A percentile compares a stretch with the other conserved stretches of the same genome.
Conservation (phyloP, 2,329 filamentous ascomycete genomes). For the Keithomyces neogunnii region DNA sequence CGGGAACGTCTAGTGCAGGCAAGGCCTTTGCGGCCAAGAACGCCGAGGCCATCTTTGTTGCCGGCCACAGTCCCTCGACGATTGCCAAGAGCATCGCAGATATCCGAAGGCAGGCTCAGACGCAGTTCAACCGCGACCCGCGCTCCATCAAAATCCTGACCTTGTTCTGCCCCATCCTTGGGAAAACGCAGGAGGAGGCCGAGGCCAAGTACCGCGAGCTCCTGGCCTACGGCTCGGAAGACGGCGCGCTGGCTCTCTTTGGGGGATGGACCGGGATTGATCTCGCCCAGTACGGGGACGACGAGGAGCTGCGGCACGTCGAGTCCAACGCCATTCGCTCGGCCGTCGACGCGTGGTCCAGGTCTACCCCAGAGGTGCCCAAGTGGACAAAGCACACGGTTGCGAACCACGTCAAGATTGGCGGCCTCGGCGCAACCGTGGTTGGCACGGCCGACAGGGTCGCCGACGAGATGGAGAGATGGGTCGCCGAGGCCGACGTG, state of each 20-base stretch:
- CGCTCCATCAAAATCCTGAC: conserved; percentile 52
- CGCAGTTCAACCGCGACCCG: conserved; percentile 42
- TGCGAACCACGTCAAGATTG: conserved; percentile 24
- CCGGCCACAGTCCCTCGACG: conserved; percentile 45
- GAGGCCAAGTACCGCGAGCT: conserved; percentile 40
- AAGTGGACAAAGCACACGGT: conserved; percentile 27
- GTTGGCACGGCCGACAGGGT: conserved; percentile 22
- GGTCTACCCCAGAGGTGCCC: conserved; percentile 19
- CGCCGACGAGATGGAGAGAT: conserved; percentile 25
- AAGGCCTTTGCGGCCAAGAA: conserved; percentile 54
- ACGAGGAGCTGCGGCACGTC: conserved; percentile 54
- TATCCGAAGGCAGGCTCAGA: conserved; percentile 42
- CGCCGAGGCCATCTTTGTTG: conserved; percentile 57
- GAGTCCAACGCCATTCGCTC: conserved; percentile 52
- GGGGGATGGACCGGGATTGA: conserved; percentile 62
- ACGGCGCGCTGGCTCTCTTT: conserved; percentile 56
- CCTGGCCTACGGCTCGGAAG: conserved; percentile 46
- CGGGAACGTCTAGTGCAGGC: conserved; percentile 52
- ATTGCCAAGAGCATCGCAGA: conserved; percentile 48
- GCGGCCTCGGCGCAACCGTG: conserved; percentile 20
- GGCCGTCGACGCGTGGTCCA: conserved; percentile 39
- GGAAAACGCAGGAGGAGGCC: conserved; percentile 51
- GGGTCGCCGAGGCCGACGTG: conserved; percentile 46
- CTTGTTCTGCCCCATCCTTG: conserved; percentile 49
- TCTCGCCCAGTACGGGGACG: conserved; percentile 49